Evolutionary conservation across 2,329 filamentous ascomycete genomes (phyloP).

Genomic region (Stemphylium vesicarium): DNA sequence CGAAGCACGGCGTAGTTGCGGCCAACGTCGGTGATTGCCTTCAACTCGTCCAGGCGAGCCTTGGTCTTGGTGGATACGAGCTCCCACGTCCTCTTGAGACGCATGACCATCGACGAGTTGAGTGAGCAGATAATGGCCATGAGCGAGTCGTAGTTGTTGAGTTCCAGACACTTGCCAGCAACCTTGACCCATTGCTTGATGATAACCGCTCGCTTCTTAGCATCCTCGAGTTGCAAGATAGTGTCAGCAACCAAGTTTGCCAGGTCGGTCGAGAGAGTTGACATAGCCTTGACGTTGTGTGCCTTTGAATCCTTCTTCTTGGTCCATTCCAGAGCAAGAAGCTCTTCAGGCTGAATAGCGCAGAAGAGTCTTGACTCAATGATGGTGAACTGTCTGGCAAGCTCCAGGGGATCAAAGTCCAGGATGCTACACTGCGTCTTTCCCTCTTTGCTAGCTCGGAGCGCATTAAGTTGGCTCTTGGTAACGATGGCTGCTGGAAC

Average conservation of each 20-base stretch:
- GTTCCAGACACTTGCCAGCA: conserved; percentile 80
- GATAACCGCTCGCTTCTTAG: conserved; percentile 85
- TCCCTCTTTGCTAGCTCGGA: conserved; percentile 77
- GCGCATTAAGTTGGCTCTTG: conserved; percentile 75
- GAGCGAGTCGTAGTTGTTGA: conserved; percentile 94
- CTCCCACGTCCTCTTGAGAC: conserved; percentile 92
- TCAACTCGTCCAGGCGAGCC: conserved; percentile 76
- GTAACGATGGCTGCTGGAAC: conserved; percentile 73
- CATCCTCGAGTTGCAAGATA: conserved; percentile 85
- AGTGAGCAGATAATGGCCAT: conserved; percentile 97
- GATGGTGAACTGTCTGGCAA: conserved; percentile 90
- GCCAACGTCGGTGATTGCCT: conserved; percentile 84
- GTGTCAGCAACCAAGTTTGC: conserved; percentile 93
- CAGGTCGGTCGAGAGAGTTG: conserved; percentile 86
- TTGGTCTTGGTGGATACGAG: conserved; percentile 83
- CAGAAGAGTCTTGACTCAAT: conserved; percentile 93
- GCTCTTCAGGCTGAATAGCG: conserved; percentile 87
- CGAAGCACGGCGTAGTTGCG: conserved; percentile 91
- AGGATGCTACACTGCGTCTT: conserved; percentile 74
- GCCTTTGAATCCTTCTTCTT: conserved; percentile 82
- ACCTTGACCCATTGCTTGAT: conserved; percentile 99
- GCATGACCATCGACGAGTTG: conserved; percentile 88
- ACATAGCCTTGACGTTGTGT: conserved; percentile 93
- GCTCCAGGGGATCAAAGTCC: conserved; percentile 88
- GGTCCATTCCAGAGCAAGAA: conserved; percentile 91